Conservation (phyloP, 75 land plant species). For the Selaginella tamariscina region DNA sequence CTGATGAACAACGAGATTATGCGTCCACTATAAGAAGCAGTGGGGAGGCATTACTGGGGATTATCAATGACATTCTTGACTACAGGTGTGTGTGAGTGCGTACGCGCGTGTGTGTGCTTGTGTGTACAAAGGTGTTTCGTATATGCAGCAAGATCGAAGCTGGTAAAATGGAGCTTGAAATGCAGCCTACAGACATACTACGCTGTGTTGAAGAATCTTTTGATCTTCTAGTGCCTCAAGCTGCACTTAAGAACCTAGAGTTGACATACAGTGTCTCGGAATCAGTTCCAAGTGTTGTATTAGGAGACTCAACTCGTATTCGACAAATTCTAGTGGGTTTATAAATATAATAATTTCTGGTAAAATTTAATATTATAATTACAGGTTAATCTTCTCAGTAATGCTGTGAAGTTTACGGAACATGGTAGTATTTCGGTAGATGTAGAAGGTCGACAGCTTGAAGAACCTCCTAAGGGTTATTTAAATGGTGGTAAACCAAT, state of each 20-base stretch:
- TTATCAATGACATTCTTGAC: conserved; percentile 13
- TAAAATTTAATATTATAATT: too few relatives aligned
- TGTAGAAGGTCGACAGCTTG: not conserved
- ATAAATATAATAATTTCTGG: too few relatives aligned
- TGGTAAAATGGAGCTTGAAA: conserved; percentile 8
- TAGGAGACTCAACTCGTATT: not conserved
- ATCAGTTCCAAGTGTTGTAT: not conserved
- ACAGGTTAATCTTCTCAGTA: conserved; percentile 10
- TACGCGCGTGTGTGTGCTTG: not conserved
- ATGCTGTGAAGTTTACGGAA: conserved; percentile 10
- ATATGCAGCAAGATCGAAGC: conserved; percentile 11
- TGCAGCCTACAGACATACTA: not conserved
- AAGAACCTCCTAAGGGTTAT: not conserved
- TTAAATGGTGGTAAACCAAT: not conserved
- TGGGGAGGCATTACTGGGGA: conserved; percentile 10
- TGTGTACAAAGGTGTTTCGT: too few relatives aligned
- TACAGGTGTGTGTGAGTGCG: not conserved
- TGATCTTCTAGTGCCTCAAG: conserved; percentile 7
- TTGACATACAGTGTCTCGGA: not conserved
- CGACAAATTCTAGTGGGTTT: conserved; percentile 4
- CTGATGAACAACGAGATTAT: conserved; percentile 11
- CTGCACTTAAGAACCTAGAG: not conserved
- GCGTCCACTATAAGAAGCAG: not conserved
- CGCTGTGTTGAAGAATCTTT: conserved; percentile 1
- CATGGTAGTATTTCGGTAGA: not conserved